These are phyloP conservation scores for Quercus lobata DNA, from an alignment of 331 rosid genomes.

Conservation along the genomic window DNA sequence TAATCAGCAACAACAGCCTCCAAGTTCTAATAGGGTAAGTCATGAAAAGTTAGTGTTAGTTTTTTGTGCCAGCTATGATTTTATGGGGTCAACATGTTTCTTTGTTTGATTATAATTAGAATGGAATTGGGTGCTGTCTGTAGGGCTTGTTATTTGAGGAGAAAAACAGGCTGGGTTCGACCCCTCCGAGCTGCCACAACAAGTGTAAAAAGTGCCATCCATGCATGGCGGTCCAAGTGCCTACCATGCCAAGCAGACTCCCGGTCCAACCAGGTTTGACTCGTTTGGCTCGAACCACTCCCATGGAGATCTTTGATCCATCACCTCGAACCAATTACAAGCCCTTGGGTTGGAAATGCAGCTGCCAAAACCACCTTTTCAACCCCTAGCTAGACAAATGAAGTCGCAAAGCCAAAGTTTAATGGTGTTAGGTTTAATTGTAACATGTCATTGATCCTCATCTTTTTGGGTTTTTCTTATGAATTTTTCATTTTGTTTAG, in stretches of 20 bases:
- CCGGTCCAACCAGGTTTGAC: constrained; percentile 27
- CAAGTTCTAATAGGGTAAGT: constrained; percentile 36
- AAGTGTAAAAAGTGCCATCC: constrained; percentile 85
- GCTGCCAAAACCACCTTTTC: constrained; percentile 64
- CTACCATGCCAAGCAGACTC: constrained; percentile 42
- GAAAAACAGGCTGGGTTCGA: constrained; percentile 72
- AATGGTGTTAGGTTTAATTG: not conserved
- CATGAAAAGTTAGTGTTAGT: not conserved
- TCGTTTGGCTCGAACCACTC: constrained; percentile 15
- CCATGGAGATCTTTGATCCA: constrained; percentile 24
- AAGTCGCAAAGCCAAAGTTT: not conserved
- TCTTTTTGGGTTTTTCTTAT: not conserved
- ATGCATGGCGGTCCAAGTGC: constrained; percentile 86
- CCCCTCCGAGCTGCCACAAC: constrained; percentile 91
- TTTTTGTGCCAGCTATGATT: too few species aligned
- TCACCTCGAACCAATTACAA: constrained; percentile 67
- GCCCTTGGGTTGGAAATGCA: constrained; percentile 92
- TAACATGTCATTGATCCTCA: not conserved
- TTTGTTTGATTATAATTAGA: not conserved
- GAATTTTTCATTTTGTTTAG: constrained; percentile 9
- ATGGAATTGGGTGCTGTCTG: not conserved
- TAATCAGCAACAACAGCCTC: constrained; percentile 20
- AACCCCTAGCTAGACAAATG: constrained; percentile 49
- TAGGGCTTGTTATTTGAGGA: constrained; percentile 57
- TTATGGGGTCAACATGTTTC: not conserved